Base-by-base conservation (phyloP, 2,329 filamentous ascomycete genomes). In the Alternaria solani region DNA sequence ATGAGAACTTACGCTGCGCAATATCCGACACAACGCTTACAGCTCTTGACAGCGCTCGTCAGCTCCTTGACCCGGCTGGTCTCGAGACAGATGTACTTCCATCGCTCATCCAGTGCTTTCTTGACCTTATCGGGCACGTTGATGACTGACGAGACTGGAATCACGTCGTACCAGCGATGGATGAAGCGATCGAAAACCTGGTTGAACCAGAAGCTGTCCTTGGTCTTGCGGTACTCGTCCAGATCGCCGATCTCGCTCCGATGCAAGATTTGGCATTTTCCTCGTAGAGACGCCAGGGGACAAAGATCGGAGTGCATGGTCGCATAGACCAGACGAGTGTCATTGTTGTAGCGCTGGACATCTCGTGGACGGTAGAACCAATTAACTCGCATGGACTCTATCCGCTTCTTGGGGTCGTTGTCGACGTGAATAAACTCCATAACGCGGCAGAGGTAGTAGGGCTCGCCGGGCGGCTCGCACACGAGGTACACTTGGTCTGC, bases 301-400 rank as follows among this genome's bases (percentile, higher is more conserved):
- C 93, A 96, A 63, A 93, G 91, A 82, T 99, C 95, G 26, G 95
- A 98, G 80, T 99, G 95, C 95, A 99, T 99, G 30, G 95, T 97
- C 64, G 93, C 94, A 80, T 94, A 97, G 53, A 99, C 88, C 72
- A 94, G 85, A 63, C 95, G 91, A 61, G 92, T 94, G 83, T 99
- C 95, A 77, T 91, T 90, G 69, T 92, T 90, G 81, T 94, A 95
- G 70, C 94, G 92, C 68, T 92, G 92, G 75, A 98, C 96, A 81
- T 99, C 95, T 79, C 95, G 93, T 57, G 95, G 94, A 41, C 95
- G 89, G 79, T 98, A 98, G 80, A 94, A 97, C 95, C 95, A 99
- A 81, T 99, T 99, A 75, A 98, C 91, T 69, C 94, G 90, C 72
- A 99, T 81, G 42, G 92, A 89, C 75, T 97, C 94, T 65, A 99